A percentile compares a stretch with the other conserved stretches of the same genome.
Evolutionary conservation across 495 filamentous ascomycete species (phyloP).

Genomic region (Trichocladium antarcticum): DNA sequence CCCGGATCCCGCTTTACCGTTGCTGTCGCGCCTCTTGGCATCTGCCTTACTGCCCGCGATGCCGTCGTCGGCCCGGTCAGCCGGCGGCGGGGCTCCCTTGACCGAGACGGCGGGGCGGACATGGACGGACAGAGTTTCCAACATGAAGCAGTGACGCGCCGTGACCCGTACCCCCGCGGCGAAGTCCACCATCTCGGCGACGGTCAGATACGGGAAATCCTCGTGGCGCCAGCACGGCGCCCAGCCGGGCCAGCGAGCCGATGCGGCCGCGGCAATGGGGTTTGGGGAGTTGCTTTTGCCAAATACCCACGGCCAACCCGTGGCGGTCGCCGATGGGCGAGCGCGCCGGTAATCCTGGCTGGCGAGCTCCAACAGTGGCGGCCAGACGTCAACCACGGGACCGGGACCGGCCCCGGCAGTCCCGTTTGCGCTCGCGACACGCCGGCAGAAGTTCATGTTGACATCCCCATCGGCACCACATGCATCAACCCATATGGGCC

Average conservation of each 20-base stretch:
- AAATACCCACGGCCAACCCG: constrained; percentile 9
- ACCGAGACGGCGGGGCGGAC: constrained; percentile 19
- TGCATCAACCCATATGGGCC: constrained; percentile 42
- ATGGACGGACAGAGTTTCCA: constrained; percentile 29
- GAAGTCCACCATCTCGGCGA: constrained; percentile 44
- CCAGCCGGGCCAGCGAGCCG: constrained; percentile 25
- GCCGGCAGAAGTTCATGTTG: constrained; percentile 34
- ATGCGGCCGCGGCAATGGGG: neutral
- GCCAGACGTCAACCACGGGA: neutral
- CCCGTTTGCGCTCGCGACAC: constrained; percentile 9
- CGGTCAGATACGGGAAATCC: constrained; percentile 44
- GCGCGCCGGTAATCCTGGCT: neutral
- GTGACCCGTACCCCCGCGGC: constrained; percentile 46
- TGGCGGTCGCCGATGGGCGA: neutral
- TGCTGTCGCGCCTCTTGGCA: neutral
- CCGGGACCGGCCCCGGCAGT: neutral
- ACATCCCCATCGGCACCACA: constrained; percentile 40
- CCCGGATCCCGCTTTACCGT: constrained; percentile 10
- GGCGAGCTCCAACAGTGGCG: neutral
- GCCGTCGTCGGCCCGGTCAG: neutral
- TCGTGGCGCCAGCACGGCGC: constrained; percentile 47
- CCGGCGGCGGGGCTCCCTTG: neutral
- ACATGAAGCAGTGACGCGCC: constrained; percentile 43
- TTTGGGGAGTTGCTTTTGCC: neutral
- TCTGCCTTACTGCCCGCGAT: neutral